Percentiles rank a stretch among this genome's conserved stretches.
Evolutionary conservation across 2,329 filamentous ascomycete genomes (phyloP).

Genomic region (Akanthomyces uredinophilus): DNA sequence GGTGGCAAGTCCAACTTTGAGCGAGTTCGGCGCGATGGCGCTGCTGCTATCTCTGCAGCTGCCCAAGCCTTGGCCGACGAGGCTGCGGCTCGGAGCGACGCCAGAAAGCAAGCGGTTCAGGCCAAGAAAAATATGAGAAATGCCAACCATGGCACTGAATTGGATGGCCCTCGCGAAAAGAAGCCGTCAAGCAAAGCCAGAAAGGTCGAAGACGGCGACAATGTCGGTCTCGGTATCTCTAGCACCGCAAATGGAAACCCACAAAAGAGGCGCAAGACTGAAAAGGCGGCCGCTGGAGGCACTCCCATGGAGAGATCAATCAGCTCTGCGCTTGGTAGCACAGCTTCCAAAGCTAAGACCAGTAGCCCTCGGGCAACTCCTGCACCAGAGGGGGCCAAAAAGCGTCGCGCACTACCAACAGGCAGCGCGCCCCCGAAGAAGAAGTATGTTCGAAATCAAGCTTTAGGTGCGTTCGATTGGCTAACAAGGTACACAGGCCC

Average conservation of each 20-base stretch:
- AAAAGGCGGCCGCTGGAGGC: conserved; percentile 54
- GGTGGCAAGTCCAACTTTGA: conserved; percentile 63
- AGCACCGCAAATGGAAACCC: conserved; percentile 47
- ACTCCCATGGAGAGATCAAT: conserved; percentile 63
- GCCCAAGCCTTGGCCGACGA: conserved; percentile 76
- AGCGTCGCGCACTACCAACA: conserved; percentile 58
- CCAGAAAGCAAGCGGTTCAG: conserved; percentile 73
- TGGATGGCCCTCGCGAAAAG: conserved; percentile 72
- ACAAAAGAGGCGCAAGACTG: conserved; percentile 75
- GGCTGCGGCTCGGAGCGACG: conserved; percentile 76
- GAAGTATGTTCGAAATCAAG: conserved; percentile 50
- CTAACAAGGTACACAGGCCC: conserved; percentile 25
- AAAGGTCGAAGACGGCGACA: conserved; percentile 51
- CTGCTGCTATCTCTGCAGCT: conserved; percentile 70
- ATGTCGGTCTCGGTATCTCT: conserved; percentile 62
- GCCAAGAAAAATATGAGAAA: conserved; percentile 68
- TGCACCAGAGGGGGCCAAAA: conserved; percentile 65
- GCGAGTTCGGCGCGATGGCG: conserved; percentile 71
- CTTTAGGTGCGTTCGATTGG: conserved; percentile 9
- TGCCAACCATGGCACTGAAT: conserved; percentile 71
- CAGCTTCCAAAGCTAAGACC: conserved; percentile 50
- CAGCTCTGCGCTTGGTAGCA: conserved; percentile 50
- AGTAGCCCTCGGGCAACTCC: conserved; percentile 67
- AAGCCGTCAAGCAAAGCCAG: conserved; percentile 56
- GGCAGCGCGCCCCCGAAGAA: conserved; percentile 72